Evolutionary conservation across 2,329 filamentous ascomycete species (phyloP).

Genomic region (Coleophoma cylindrospora): DNA sequence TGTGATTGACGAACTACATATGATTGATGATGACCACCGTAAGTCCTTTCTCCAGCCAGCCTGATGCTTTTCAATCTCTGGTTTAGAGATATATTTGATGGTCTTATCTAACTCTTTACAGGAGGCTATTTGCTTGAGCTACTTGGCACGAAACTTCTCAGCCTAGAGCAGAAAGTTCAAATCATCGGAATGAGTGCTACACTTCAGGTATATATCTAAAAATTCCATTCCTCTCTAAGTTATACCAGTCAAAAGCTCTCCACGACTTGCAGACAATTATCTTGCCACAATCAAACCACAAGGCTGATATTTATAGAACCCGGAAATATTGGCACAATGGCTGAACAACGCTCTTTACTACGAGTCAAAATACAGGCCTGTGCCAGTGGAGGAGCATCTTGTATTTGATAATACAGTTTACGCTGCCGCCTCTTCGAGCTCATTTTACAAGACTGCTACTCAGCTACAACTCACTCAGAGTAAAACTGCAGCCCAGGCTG

Average conservation of each 20-base stretch:
- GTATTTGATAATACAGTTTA: constrained; percentile 69
- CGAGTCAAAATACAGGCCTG: constrained; percentile 65
- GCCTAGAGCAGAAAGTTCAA: constrained; percentile 61
- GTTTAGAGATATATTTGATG: no score
- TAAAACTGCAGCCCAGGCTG: constrained; percentile 25
- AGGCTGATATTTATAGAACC: constrained; percentile 47
- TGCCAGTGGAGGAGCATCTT: constrained; percentile 72
- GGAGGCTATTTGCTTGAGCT: constrained; percentile 68
- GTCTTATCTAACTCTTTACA: not conserved
- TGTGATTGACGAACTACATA: constrained; percentile 76
- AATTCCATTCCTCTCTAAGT: not conserved
- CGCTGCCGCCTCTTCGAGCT: constrained; percentile 51
- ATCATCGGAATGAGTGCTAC: constrained; percentile 79
- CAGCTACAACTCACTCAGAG: constrained; percentile 34
- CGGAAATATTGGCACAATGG: constrained; percentile 64
- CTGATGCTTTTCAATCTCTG: no score
- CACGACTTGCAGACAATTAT: not conserved
- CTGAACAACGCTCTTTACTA: constrained; percentile 62
- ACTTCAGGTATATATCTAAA: constrained; percentile 47
- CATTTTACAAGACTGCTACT: constrained; percentile 51
- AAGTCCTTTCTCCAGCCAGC: not conserved
- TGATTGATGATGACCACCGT: constrained; percentile 74
- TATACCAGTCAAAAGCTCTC: not conserved
- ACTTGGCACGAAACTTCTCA: constrained; percentile 68
- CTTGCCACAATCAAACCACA: not conserved